These are phyloP conservation scores for Magnolia officinalis DNA, from an alignment of 164 flowering plant genomes.

Conservation along the genomic window DNA sequence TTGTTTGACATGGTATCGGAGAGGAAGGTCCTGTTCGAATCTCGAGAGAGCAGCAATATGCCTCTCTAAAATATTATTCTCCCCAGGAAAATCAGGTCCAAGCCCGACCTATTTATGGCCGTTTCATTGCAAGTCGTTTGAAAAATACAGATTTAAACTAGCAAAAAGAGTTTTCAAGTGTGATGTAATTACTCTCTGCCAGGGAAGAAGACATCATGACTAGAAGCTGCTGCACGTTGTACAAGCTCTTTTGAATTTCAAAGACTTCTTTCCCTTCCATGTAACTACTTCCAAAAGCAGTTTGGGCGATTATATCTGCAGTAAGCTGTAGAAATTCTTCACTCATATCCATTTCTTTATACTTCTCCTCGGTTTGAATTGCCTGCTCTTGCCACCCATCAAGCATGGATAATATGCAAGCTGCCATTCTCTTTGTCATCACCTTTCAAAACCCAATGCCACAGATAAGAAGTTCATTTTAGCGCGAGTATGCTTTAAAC, in stretches of 20 bases:
- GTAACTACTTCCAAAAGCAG: slow-evolving; percentile 35
- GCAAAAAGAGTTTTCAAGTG: not conserved
- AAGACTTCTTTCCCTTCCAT: slow-evolving; percentile 28
- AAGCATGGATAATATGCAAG: slow-evolving; percentile 18
- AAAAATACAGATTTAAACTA: too few species aligned
- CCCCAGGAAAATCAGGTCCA: too few species aligned
- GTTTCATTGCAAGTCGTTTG: too few species aligned
- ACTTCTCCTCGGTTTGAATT: not conserved
- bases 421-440: slow-evolving; percentile 26
- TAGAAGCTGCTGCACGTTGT: slow-evolving; percentile 9
- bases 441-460: not conserved
- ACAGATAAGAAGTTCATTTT: not conserved
- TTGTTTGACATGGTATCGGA: too few species aligned
- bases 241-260: slow-evolving; percentile 25
- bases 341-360: slow-evolving; percentile 21
- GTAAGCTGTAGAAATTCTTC: slow-evolving; percentile 23
- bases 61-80: too few species aligned
- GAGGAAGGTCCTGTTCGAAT: too few species aligned
- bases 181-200: slow-evolving; percentile 19
- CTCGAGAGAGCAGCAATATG: too few species aligned
- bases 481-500: not conserved
- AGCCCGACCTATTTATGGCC: too few species aligned
- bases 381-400: slow-evolving; percentile 21
- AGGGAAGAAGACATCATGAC: slow-evolving; percentile 23
- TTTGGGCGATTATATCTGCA: slow-evolving; percentile 35